Percentiles rank a stretch among this genome's conserved stretches.
Evolutionary conservation across 768 basidiomycete genomes (phyloP).

Genomic region (Hypholoma fasciculare): DNA sequence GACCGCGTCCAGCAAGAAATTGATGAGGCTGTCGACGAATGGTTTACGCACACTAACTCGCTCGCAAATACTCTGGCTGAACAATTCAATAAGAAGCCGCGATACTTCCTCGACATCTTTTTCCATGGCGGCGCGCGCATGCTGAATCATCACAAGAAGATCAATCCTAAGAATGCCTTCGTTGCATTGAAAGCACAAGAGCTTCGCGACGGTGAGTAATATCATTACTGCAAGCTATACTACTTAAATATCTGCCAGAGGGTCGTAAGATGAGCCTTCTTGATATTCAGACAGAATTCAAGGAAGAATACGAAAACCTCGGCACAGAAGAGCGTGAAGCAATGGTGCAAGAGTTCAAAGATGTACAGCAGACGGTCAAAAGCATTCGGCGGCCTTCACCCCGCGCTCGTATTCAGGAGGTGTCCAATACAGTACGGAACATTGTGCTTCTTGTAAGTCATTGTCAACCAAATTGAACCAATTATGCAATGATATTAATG

Average conservation of each 20-base stretch:
- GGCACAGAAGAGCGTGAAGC: neutral
- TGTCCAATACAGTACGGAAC: neutral
- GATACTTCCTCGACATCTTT: neutral
- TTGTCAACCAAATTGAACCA: too few species aligned
- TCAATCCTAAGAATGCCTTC: conserved; percentile 2
- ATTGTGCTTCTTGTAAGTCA: neutral
- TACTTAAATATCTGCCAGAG: neutral
- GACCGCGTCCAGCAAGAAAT: too few species aligned
- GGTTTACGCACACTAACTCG: neutral
- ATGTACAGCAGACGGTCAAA: neutral
- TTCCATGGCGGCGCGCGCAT: conserved; percentile 1
- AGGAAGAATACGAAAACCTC: neutral
- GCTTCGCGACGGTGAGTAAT: neutral
- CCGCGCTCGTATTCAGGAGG: neutral
- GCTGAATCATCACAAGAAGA: neutral
- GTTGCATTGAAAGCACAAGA: neutral
- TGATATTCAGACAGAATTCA: neutral
- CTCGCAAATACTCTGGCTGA: too few species aligned
- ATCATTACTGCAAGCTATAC: too few species aligned
- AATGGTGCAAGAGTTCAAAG: neutral
- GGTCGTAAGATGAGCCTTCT: neutral
- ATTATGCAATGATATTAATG: too few species aligned
- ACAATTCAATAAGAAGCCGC: too few species aligned
- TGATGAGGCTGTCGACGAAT: too few species aligned
- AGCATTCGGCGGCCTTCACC: neutral